phyloP scores from a whole-genome alignment of 768 basidiomycete species.

The Termitomyces sp. region DNA sequence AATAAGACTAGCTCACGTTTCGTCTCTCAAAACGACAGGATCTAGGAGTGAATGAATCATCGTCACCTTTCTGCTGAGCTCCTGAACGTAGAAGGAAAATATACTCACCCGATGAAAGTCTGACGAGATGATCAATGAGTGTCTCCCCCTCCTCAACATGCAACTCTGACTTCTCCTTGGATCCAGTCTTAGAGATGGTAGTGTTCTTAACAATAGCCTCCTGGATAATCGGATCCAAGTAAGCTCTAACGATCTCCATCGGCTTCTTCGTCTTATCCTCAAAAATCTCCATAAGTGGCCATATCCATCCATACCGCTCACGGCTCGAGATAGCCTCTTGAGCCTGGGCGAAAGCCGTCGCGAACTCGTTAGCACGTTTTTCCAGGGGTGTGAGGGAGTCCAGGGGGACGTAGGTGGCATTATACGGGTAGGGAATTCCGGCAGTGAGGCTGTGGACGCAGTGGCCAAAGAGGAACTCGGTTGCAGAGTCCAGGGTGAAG shows the following conservation, averaged over 20 bases:
- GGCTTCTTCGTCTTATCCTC: slow-evolving; percentile 39
- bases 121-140: slow-evolving; percentile 52
- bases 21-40: slow-evolving; percentile 43
- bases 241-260: slow-evolving; percentile 50
- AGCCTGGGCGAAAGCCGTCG: slow-evolving; percentile 42
- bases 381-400: slow-evolving; percentile 19
- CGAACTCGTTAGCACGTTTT: slow-evolving; percentile 36
- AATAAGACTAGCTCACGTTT: slow-evolving; percentile 25
- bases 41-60: slow-evolving; percentile 20
- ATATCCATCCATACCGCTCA: slow-evolving; percentile 39
- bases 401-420: slow-evolving; percentile 21
- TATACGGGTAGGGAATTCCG: slow-evolving; percentile 48
- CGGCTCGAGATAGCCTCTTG: slow-evolving; percentile 39
- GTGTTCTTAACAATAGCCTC: slow-evolving; percentile 38
- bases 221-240: slow-evolving; percentile 46
- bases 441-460: slow-evolving; percentile 49
- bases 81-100: neutral
- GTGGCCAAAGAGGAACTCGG: slow-evolving; percentile 60
- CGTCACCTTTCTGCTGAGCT: neutral
- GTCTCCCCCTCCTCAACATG: slow-evolving; percentile 39
- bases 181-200: slow-evolving; percentile 2
- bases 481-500: slow-evolving; percentile 63
- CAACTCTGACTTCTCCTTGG: slow-evolving; percentile 21
- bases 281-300: slow-evolving; percentile 49
- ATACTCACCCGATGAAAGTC: slow-evolving; percentile 34